These are phyloP conservation scores for Solanum chiquidenum DNA, from an alignment of 257 asterid genomes.

Conservation along the genomic window DNA sequence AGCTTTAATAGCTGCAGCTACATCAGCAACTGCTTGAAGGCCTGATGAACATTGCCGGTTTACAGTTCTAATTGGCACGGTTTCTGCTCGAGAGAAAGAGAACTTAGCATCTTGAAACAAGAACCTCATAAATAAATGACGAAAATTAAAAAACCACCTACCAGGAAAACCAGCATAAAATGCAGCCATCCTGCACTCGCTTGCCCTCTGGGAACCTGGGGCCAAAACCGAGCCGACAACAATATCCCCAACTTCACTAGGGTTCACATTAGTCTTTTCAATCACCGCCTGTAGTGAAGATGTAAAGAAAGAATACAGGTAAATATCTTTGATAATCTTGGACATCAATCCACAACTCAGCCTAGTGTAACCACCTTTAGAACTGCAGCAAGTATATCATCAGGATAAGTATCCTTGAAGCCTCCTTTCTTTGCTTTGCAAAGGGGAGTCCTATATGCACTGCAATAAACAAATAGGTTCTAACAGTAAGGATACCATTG, in stretches of 20 bases:
- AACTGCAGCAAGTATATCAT: constrained; percentile 91
- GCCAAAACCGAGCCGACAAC: constrained; percentile 96
- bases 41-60: constrained; percentile 99
- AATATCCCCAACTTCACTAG: constrained; percentile 93
- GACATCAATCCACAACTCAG: not conserved
- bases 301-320: not conserved
- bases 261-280: constrained; percentile 72
- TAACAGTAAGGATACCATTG: not conserved
- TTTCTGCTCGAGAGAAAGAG: constrained; percentile 35
- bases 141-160: constrained; percentile 5
- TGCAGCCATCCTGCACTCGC: constrained; percentile 99
- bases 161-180: constrained; percentile 99
- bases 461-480: constrained; percentile 9
- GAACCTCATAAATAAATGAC: not conserved
- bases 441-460: constrained; percentile 83
- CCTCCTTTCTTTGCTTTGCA: constrained; percentile 98
- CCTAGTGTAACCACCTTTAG: constrained; percentile 41
- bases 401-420: constrained; percentile 92
- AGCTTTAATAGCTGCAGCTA: constrained; percentile 97
- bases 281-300: constrained; percentile 45
- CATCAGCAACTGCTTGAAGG: constrained; percentile 99
- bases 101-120: not conserved
- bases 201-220: constrained; percentile 94
- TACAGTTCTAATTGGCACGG: constrained; percentile 95
- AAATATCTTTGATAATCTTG: not conserved